Conservation (phyloP, 805 yeast species). For the Ogataea parapolymorpha region DNA sequence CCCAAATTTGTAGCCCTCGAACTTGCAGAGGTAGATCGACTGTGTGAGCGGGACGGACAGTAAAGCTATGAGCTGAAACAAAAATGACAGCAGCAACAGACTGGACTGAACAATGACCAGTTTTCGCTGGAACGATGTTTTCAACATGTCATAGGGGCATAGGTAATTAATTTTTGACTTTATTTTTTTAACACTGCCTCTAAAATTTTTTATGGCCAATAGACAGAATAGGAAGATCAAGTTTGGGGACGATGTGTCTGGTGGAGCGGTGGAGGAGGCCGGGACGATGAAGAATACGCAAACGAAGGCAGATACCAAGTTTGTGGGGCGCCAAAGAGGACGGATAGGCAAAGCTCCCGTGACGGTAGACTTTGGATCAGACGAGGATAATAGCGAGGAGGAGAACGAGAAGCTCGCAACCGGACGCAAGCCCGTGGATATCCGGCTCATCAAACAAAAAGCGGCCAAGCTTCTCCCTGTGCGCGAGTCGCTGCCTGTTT, state of each 20-base stretch:
- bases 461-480: slow-evolving; percentile 45
- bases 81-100: slow-evolving; percentile 47
- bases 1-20: slow-evolving; percentile 53
- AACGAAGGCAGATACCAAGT: neutral
- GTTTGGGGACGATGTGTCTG: slow-evolving; percentile 18
- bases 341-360: neutral
- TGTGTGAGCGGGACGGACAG: slow-evolving; percentile 58
- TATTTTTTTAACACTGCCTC: slow-evolving; percentile 5
- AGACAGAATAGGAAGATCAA: slow-evolving; percentile 28
- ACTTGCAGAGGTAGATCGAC: slow-evolving; percentile 46
- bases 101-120: slow-evolving; percentile 19
- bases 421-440: slow-evolving; percentile 18
- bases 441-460: slow-evolving; percentile 33
- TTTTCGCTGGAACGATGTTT: slow-evolving; percentile 14
- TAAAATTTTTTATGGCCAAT: slow-evolving; percentile 7
- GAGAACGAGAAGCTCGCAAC: slow-evolving; percentile 19
- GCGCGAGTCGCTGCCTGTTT: slow-evolving; percentile 70
- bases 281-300: no score
- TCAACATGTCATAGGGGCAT: slow-evolving; percentile 3
- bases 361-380: slow-evolving; percentile 13
- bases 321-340: neutral
- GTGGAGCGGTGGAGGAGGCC: neutral
- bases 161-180: neutral
- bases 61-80: slow-evolving; percentile 56
- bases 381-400: slow-evolving; percentile 21